Evolutionary conservation across 371 early-diverging fungal species (phyloP).

Genomic region (Actinomortierella wolfii): DNA sequence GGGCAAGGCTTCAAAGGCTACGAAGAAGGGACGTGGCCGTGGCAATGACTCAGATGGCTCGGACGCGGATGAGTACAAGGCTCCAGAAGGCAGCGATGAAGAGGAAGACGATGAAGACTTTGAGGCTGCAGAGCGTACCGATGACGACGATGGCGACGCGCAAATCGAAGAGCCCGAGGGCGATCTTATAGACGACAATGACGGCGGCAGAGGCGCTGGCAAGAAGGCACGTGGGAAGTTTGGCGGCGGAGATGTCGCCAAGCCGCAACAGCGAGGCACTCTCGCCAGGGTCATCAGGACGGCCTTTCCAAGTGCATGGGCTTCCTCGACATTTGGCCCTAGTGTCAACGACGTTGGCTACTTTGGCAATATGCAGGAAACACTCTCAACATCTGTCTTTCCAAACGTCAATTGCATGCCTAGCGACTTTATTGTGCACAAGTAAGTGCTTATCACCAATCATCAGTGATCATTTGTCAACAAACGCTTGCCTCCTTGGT

Average conservation of each 20-base stretch:
- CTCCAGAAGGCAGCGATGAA: conserved; percentile 10
- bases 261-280: no score
- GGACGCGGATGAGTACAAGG: conserved; percentile 27
- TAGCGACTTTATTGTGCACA: conserved; percentile 21
- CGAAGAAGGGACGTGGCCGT: not conserved
- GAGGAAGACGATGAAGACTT: not conserved
- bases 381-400: conserved; percentile 12
- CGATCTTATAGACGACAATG: no score
- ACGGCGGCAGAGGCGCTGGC: no score
- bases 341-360: conserved; percentile 17
- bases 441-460: conserved; percentile 19
- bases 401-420: conserved; percentile 11
- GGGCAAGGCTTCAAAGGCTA: conserved; percentile 12
- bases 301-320: conserved; percentile 15
- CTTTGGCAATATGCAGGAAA: conserved; percentile 24
- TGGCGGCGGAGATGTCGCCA: no score
- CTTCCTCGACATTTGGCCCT: conserved; percentile 19
- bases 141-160: no score
- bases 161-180: no score
- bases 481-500: no score
- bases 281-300: no score
- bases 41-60: not conserved
- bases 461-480: no score
- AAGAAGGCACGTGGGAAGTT: no score
- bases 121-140: not conserved